A percentile compares a stretch with the other conserved stretches of the same genome.
These are phyloP conservation scores for Didymella pinodella DNA, from an alignment of 2,329 filamentous ascomycete genomes.

Conservation along the genomic window DNA sequence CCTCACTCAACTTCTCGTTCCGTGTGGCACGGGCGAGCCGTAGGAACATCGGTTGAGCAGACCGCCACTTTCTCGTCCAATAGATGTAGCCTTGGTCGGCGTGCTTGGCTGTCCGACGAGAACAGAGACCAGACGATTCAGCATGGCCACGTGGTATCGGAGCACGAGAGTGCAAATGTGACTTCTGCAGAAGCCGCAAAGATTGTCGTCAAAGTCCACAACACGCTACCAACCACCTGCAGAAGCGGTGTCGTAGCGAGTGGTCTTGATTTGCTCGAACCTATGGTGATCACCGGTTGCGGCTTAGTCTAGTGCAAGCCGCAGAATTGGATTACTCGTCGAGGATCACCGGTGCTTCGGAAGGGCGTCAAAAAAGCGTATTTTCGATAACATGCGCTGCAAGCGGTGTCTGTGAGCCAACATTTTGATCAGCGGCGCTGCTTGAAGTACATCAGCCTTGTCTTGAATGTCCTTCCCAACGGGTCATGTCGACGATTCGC, in stretches of 20 bases:
- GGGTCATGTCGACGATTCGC: conserved; percentile 3
- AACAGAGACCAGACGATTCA: background rate
- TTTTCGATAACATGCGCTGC: background rate
- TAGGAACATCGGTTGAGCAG: background rate
- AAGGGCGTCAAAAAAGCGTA: conserved; percentile 15
- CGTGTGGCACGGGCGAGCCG: conserved; percentile 9
- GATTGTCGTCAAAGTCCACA: conserved; percentile 27
- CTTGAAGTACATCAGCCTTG: background rate
- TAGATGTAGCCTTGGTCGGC: background rate
- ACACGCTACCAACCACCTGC: conserved; percentile 29
- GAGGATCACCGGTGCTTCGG: conserved; percentile 13
- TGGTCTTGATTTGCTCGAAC: conserved; percentile 39
- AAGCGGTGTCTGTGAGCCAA: background rate
- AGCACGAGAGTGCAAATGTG: background rate
- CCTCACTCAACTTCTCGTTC: background rate
- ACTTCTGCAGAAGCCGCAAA: conserved; percentile 10
- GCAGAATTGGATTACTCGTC: conserved; percentile 32
- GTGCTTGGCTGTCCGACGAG: background rate
- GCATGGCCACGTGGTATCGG: conserved; percentile 21
- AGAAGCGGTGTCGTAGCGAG: conserved; percentile 28
- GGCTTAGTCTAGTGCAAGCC: conserved; percentile 30
- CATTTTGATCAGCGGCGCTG: background rate
- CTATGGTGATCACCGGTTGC: conserved; percentile 24
- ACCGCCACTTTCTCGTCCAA: background rate
- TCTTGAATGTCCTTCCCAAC: background rate